Percentiles rank a stretch among this genome's conserved stretches.
These are phyloP conservation scores for Mortierella sp. DNA, from an alignment of 371 early-diverging fungal genomes.

Conservation along the genomic window DNA sequence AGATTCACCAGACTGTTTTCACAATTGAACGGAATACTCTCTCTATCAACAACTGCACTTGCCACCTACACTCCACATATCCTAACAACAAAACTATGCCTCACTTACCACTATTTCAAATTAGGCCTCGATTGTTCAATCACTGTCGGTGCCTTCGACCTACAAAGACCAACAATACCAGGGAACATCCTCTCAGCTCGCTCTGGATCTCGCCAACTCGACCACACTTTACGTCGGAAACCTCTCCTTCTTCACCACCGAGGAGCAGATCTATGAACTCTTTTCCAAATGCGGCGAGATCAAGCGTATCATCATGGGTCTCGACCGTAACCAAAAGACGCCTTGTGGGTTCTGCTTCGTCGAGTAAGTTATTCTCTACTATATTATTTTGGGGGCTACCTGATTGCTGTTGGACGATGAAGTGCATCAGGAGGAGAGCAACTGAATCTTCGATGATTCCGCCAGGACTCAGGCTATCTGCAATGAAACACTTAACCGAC, in stretches of 20 bases:
- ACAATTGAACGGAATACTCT: background rate
- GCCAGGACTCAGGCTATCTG: background rate
- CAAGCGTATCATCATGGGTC: conserved; percentile 98
- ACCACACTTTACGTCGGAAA: conserved; percentile 98
- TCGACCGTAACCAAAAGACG: conserved; percentile 93
- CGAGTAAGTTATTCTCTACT: conserved; percentile 78
- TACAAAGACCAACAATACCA: conserved; percentile 90
- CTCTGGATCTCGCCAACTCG: conserved; percentile 74
- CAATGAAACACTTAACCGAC: background rate
- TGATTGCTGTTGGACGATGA: too few relatives aligned
- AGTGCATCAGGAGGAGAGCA: background rate
- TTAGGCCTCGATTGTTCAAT: conserved; percentile 79
- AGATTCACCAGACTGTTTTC: too few relatives aligned
- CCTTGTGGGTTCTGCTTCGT: conserved; percentile 99
- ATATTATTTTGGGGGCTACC: background rate
- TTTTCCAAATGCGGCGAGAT: conserved; percentile 98
- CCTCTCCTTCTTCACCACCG: conserved; percentile 97
- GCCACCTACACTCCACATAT: background rate
- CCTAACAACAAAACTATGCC: background rate
- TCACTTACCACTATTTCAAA: background rate
- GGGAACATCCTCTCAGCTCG: conserved; percentile 81
- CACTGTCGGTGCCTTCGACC: conserved; percentile 86
- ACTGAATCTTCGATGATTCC: too few relatives aligned
- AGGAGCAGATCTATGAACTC: conserved; percentile 98
- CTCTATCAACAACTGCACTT: background rate